phyloP scores from a whole-genome alignment of 2,329 filamentous ascomycete species.

The Coniochaeta sp. region DNA sequence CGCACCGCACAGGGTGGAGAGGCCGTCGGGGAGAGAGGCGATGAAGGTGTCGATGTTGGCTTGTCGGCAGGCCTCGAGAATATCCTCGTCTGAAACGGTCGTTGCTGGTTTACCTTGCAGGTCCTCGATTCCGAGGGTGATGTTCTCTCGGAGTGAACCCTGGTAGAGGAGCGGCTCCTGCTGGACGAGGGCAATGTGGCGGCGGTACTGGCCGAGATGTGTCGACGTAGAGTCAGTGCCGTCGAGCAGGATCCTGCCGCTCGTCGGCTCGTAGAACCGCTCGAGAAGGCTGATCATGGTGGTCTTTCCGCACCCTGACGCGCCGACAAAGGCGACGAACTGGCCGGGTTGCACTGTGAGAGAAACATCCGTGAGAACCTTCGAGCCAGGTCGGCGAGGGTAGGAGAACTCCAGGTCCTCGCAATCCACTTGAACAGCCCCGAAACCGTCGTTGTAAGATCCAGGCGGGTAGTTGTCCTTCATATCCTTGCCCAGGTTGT shows the following conservation, averaged over 20 bases:
- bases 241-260: conserved; percentile 32
- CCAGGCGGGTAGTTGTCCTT: conserved; percentile 8
- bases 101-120: not conserved
- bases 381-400: conserved; percentile 35
- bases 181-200: conserved; percentile 39
- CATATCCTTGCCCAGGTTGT: conserved; percentile 9
- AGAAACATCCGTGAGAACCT: conserved; percentile 16
- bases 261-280: conserved; percentile 30
- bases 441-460: not conserved
- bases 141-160: conserved; percentile 48
- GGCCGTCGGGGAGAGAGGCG: conserved; percentile 48
- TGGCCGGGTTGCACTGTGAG: conserved; percentile 26
- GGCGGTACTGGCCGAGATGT: conserved; percentile 36
- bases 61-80: conserved; percentile 42
- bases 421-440: conserved; percentile 34
- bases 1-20: conserved; percentile 57
- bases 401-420: conserved; percentile 56
- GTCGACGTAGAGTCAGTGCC: conserved; percentile 22
- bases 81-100: conserved; percentile 22
- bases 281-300: conserved; percentile 48
- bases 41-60: conserved; percentile 53
- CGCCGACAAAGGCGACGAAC: conserved; percentile 48
- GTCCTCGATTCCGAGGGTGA: conserved; percentile 36
- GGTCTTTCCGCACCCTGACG: conserved; percentile 54
- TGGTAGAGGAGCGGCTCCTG: conserved; percentile 20